Evolutionary conservation across 495 filamentous ascomycete species (phyloP).

Genomic region (Neurospora intermedia): DNA sequence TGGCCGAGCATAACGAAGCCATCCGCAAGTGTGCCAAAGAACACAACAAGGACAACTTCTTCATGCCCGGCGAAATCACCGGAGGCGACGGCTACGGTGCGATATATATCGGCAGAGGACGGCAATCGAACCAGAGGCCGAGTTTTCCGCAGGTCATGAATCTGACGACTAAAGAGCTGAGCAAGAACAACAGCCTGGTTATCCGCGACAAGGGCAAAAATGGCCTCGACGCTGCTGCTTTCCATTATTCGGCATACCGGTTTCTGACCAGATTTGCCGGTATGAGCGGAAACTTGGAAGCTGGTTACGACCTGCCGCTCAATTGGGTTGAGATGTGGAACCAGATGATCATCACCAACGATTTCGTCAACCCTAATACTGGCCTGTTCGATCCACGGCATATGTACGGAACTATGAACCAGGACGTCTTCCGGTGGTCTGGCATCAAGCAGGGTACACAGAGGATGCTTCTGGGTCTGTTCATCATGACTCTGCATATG

Average conservation of each 20-base stretch:
- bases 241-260: slow-evolving; percentile 63
- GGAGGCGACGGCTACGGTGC: slow-evolving; percentile 52
- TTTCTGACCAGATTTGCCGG: slow-evolving; percentile 55
- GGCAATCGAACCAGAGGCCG: slow-evolving; percentile 42
- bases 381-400: slow-evolving; percentile 59
- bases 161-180: slow-evolving; percentile 30
- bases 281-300: slow-evolving; percentile 51
- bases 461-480: slow-evolving; percentile 48
- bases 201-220: slow-evolving; percentile 42
- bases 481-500: slow-evolving; percentile 53
- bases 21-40: slow-evolving; percentile 44
- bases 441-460: slow-evolving; percentile 49
- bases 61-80: slow-evolving; percentile 54
- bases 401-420: slow-evolving; percentile 60
- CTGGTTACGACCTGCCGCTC: slow-evolving; percentile 47
- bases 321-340: slow-evolving; percentile 55
- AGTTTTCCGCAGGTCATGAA: slow-evolving; percentile 37
- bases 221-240: slow-evolving; percentile 55
- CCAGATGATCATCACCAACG: slow-evolving; percentile 50
- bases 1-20: slow-evolving; percentile 44
- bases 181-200: slow-evolving; percentile 18
- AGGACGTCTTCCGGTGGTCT: slow-evolving; percentile 68
- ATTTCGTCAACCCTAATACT: slow-evolving; percentile 55
- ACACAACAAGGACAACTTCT: slow-evolving; percentile 54
- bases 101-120: slow-evolving; percentile 55